phyloP scores from a whole-genome alignment of 495 filamentous ascomycete genomes.

The Neurospora sp. region DNA sequence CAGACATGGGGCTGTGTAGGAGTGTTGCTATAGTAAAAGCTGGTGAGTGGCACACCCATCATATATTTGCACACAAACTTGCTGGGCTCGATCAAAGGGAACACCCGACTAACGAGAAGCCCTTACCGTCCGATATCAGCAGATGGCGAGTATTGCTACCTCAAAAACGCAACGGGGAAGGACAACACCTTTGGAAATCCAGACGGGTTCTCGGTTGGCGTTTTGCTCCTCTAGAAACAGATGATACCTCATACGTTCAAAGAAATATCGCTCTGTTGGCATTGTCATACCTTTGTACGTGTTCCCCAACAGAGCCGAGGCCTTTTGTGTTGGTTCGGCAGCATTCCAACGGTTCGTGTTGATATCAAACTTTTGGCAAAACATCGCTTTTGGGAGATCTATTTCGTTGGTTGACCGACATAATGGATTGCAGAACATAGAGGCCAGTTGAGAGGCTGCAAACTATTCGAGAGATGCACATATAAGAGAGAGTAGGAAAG shows the following conservation, averaged over 20 bases:
- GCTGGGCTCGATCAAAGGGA: not conserved
- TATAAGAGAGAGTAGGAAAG: not conserved
- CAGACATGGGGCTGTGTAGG: constrained; percentile 14
- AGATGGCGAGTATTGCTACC: constrained; percentile 21
- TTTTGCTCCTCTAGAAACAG: constrained; percentile 7
- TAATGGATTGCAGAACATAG: not conserved
- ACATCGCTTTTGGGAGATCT: not conserved
- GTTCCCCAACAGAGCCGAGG: not conserved
- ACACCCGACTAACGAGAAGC: not conserved
- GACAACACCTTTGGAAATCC: constrained; percentile 20
- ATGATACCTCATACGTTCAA: not conserved
- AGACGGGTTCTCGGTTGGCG: constrained; percentile 17
- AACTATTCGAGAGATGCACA: not conserved
- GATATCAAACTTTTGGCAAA: not conserved
- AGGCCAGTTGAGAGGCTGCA: not conserved
- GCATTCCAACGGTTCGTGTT: not conserved
- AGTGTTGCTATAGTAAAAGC: constrained; percentile 21
- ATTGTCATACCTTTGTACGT: not conserved
- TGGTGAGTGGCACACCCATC: too few relatives aligned
- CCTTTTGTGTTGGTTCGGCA: not conserved
- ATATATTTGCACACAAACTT: not conserved
- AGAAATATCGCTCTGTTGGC: not conserved
- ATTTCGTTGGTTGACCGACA: not conserved
- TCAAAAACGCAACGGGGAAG: constrained; percentile 28
- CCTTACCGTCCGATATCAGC: not conserved